Base-by-base conservation (phyloP, 768 basidiomycete species). In the Naganishia vishniacii region DNA sequence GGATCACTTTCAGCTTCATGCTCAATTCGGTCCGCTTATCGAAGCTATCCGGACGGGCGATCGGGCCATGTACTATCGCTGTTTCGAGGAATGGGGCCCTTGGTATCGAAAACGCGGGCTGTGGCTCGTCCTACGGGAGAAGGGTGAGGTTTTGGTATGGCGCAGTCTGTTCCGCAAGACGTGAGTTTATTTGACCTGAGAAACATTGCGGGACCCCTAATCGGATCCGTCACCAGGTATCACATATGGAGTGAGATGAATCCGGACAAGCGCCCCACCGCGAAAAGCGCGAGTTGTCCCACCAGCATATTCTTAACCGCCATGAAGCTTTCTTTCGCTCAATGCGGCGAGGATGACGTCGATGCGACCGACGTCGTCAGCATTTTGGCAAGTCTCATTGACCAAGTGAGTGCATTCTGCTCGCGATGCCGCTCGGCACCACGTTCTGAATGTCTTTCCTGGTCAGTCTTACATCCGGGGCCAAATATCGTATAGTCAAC, bases 71-170 rank as follows among this genome's bases (percentile, higher is more conserved):
- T 67, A 67, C 46, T 67, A 67, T 44, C 12, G 40, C 7, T 62
- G 61, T 40, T 67, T 67, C 28, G 47, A 60, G 20, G 41, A 40
- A 41, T 67, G 65, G 65, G 46, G 53, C 31, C 48, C 56, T 34
- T 67, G 65, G 65, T 67, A 62, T 42, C 12, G 65, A 25, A 31
- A 37, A 31, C 20, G 65, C 47, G 65, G 65, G 13, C 6, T 67
- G 28, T 67, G 65, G 65, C 48, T 67, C 23, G 61, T 67, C 8
- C 37, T 67, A 23, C 23, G 65, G 25, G 65, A 67, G 31, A 67
- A 67, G 47, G 65, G 65, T 26, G 65, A 67, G 29, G 60, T 67
- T 5, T 25, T 67, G 53, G 61, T 67, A 6, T 67, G 65, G 65
- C 34, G 65, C n/a, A 67, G 65, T 51, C 37, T 67, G 32, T 62